A percentile compares a stretch with the other conserved stretches of the same genome.
These are phyloP conservation scores for Vaucheria bursata DNA, from an alignment of 352 stramenopile genomes.

Conservation along the genomic window DNA sequence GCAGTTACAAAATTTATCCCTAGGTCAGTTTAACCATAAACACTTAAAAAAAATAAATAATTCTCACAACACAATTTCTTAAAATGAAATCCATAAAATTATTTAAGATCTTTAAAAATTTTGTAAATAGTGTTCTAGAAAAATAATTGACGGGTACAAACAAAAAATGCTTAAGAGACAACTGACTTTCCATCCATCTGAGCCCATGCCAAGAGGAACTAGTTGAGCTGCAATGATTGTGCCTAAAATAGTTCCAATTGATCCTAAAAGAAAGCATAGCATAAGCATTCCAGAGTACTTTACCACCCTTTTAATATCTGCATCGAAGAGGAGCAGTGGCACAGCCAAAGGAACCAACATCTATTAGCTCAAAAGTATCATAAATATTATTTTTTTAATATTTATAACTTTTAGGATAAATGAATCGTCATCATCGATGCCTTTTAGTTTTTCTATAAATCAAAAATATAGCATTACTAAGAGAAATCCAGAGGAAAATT, in stretches of 20 bases:
- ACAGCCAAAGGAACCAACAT: conserved; percentile 64
- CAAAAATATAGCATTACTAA: too few species aligned
- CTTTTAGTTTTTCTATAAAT: too few species aligned
- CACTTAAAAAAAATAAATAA: too few species aligned
- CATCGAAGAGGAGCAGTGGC: conserved; percentile 63
- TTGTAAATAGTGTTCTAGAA: too few species aligned
- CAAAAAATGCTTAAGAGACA: conserved; percentile 1
- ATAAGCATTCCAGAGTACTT: conserved; percentile 51
- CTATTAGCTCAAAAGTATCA: conserved; percentile 31
- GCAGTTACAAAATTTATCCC: too few species aligned
- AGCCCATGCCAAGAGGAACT: conserved; percentile 53
- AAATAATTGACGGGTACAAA: too few species aligned
- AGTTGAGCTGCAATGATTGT: conserved; percentile 57
- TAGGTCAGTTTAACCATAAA: too few species aligned
- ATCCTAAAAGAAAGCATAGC: conserved; percentile 57
- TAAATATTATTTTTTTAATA: not conserved
- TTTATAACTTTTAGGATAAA: not conserved
- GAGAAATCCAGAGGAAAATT: not conserved
- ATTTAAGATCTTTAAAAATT: too few species aligned
- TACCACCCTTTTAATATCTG: conserved; percentile 56
- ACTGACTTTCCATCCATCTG: conserved; percentile 51
- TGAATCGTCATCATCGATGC: not conserved
- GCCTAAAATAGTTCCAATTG: conserved; percentile 57
- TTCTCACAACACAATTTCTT: too few species aligned
- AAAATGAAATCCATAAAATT: too few species aligned